Evolutionary conservation across 345 rosid genomes (phyloP).

Genomic region (Litchi chinensis): DNA sequence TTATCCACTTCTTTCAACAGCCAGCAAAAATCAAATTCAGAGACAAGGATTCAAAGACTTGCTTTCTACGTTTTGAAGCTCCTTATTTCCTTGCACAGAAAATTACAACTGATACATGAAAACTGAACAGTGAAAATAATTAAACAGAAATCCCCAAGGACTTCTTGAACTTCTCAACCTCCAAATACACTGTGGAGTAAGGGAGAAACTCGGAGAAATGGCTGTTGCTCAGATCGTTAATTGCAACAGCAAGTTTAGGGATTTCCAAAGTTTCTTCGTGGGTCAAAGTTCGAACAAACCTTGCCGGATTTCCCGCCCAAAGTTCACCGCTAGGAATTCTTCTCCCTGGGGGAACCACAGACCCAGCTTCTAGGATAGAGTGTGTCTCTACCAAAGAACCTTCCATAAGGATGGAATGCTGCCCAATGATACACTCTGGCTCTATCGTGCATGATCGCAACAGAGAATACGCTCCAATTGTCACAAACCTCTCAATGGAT

Average conservation of each 20-base stretch:
- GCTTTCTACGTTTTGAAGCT: conserved; percentile 49
- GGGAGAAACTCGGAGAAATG: conserved; percentile 89
- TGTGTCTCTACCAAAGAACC: conserved; percentile 93
- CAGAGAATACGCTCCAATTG: conserved; percentile 85
- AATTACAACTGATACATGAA: conserved; percentile 31
- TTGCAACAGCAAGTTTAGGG: conserved; percentile 94
- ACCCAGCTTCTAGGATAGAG: conserved; percentile 93
- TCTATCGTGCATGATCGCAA: conserved; percentile 91
- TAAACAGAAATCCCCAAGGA: conserved; percentile 67
- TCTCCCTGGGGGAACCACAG: conserved; percentile 95
- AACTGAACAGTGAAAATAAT: conserved; percentile 17
- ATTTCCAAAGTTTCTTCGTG: conserved; percentile 93
- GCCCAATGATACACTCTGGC: conserved; percentile 98
- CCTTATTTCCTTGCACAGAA: conserved; percentile 58
- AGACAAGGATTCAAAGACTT: conserved; percentile 24
- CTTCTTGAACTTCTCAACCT: conserved; percentile 91
- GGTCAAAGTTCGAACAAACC: conserved; percentile 76
- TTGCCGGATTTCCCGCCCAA: conserved; percentile 99
- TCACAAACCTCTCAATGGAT: conserved; percentile 82
- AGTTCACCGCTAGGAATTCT: conserved; percentile 95
- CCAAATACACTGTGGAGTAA: conserved; percentile 88
- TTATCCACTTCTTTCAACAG: conserved; percentile 22
- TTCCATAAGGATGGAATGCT: conserved; percentile 96
- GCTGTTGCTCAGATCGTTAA: conserved; percentile 74
- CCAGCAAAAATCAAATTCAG: conserved; percentile 30